Evolutionary conservation across 768 basidiomycete genomes (phyloP).

Genomic region (Boletus subcaerulescens): DNA sequence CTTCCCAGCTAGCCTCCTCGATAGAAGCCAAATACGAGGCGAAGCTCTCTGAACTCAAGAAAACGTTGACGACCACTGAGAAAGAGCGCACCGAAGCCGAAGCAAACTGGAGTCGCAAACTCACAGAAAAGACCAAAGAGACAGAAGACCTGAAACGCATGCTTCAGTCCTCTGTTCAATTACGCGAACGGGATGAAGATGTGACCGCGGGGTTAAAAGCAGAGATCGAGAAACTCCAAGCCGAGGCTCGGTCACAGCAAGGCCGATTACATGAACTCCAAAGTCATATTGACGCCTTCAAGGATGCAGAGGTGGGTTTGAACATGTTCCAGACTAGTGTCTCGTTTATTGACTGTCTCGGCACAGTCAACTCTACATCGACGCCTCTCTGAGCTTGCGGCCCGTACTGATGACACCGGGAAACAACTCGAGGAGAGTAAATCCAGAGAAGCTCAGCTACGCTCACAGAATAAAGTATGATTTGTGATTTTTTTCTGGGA

Average conservation of each 20-base stretch:
- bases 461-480: slow-evolving; percentile 73
- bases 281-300: slow-evolving; percentile 43
- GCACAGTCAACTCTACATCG: slow-evolving; percentile 45
- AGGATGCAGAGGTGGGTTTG: slow-evolving; percentile 61
- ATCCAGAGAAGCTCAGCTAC: slow-evolving; percentile 64
- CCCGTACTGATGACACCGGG: slow-evolving; percentile 53
- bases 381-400: slow-evolving; percentile 46
- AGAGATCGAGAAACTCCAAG: slow-evolving; percentile 52
- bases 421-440: slow-evolving; percentile 72
- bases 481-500: not conserved
- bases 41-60: slow-evolving; percentile 68
- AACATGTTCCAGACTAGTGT: not conserved
- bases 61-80: slow-evolving; percentile 62
- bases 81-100: slow-evolving; percentile 85
- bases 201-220: slow-evolving; percentile 47
- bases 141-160: slow-evolving; percentile 65
- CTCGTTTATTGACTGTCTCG: not conserved
- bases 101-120: slow-evolving; percentile 83
- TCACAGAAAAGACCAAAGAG: slow-evolving; percentile 75
- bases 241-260: slow-evolving; percentile 47
- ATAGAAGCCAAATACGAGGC: slow-evolving; percentile 76
- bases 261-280: slow-evolving; percentile 56
- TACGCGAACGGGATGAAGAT: slow-evolving; percentile 57
- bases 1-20: slow-evolving; percentile 69
- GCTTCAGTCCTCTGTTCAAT: slow-evolving; percentile 56